Evolutionary conservation across 768 basidiomycete species (phyloP).

Genomic region (Tulasnella sp.): DNA sequence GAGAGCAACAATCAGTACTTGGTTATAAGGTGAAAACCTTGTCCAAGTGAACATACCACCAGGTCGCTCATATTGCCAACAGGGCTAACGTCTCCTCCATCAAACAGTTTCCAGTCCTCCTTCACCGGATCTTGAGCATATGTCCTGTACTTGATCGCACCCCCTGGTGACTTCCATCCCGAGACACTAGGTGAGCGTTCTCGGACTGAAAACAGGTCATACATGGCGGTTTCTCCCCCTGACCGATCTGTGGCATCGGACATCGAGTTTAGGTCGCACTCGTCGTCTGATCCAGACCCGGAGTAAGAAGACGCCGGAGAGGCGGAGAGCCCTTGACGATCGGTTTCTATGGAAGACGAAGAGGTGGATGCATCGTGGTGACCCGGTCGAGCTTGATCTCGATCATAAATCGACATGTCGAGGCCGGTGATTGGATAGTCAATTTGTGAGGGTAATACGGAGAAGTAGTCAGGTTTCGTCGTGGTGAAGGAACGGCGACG

Average conservation of each 20-base stretch:
- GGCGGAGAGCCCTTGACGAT: background rate
- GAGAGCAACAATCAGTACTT: background rate
- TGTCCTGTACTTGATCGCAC: background rate
- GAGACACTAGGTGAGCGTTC: background rate
- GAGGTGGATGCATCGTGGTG: no score
- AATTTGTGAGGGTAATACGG: background rate
- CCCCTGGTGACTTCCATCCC: background rate
- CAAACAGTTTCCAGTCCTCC: slow-evolving; percentile 7
- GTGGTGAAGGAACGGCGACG: no score
- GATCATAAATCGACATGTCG: background rate
- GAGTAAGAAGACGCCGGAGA: background rate
- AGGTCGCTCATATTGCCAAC: slow-evolving; percentile 4
- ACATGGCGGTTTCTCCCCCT: background rate
- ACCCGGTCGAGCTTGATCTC: background rate
- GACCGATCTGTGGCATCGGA: background rate
- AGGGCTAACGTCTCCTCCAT: background rate
- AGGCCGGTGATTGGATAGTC: slow-evolving; percentile 3
- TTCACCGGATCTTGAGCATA: slow-evolving; percentile 2
- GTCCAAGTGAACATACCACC: background rate
- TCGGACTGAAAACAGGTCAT: slow-evolving; percentile 5
- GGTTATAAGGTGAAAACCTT: no score
- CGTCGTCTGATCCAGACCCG: slow-evolving; percentile 2
- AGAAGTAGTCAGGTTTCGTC: no score
- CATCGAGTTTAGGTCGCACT: background rate
- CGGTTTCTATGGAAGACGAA: background rate